Evolutionary conservation across 2,329 filamentous ascomycete genomes (phyloP).

Genomic region (Parastagonospora avenae): DNA sequence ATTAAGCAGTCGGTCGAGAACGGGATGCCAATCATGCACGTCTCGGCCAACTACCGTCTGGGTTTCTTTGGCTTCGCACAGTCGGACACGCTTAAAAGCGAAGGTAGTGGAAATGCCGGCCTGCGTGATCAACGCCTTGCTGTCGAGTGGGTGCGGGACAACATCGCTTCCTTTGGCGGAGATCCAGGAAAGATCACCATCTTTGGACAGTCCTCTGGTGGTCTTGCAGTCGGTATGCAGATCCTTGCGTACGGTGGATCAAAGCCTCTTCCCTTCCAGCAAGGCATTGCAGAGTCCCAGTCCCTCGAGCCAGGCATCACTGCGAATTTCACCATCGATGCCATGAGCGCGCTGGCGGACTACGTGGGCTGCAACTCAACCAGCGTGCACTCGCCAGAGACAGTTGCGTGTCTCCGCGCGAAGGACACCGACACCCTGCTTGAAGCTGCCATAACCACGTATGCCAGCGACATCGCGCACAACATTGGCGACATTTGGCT

Average conservation of each 20-base stretch:
- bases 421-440: slow-evolving; percentile 53
- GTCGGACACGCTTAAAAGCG: slow-evolving; percentile 36
- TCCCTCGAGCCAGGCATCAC: slow-evolving; percentile 58
- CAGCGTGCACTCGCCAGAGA: slow-evolving; percentile 49
- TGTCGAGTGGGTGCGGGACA: slow-evolving; percentile 47
- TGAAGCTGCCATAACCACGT: slow-evolving; percentile 52
- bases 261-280: slow-evolving; percentile 35
- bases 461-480: slow-evolving; percentile 42
- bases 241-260: slow-evolving; percentile 40
- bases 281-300: slow-evolving; percentile 51
- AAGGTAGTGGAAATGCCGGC: slow-evolving; percentile 45
- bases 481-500: slow-evolving; percentile 58
- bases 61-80: slow-evolving; percentile 48
- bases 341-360: slow-evolving; percentile 52
- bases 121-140: slow-evolving; percentile 47
- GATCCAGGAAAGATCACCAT: slow-evolving; percentile 45
- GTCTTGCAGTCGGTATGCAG: slow-evolving; percentile 40
- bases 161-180: slow-evolving; percentile 44
- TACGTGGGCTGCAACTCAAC: slow-evolving; percentile 51
- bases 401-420: slow-evolving; percentile 54
- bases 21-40: slow-evolving; percentile 46
- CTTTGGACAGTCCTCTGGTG: slow-evolving; percentile 48
- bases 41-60: slow-evolving; percentile 45
- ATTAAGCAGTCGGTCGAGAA: slow-evolving; percentile 54
- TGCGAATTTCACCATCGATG: slow-evolving; percentile 55